These are phyloP conservation scores for Candida peoriensis DNA, from an alignment of 805 yeast genomes.

Conservation along the genomic window DNA sequence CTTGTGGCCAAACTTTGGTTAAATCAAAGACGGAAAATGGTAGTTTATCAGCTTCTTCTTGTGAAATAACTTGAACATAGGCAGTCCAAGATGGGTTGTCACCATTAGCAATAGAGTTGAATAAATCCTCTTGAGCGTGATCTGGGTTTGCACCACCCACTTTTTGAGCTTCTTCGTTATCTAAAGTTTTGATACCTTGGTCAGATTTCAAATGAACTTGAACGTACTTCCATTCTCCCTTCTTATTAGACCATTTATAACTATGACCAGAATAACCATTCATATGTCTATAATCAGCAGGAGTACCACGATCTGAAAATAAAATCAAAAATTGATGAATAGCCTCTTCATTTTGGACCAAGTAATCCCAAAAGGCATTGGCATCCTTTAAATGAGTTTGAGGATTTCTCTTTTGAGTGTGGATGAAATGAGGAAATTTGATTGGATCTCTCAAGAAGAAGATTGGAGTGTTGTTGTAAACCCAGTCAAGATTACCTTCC, in stretches of 20 bases:
- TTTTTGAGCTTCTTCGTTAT: conserved; percentile 57
- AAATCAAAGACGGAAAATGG: conserved; percentile 84
- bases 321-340: conserved; percentile 68
- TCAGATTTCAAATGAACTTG: conserved; percentile 71
- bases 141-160: conserved; percentile 79
- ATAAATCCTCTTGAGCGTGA: conserved; percentile 73
- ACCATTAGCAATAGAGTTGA: conserved; percentile 71
- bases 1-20: conserved; percentile 91
- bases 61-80: conserved; percentile 83
- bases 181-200: conserved; percentile 49
- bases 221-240: conserved; percentile 74
- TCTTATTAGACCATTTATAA: conserved; percentile 70
- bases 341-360: conserved; percentile 65
- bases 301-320: conserved; percentile 82
- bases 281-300: conserved; percentile 70
- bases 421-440: conserved; percentile 84
- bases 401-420: conserved; percentile 85
- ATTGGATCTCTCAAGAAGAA: conserved; percentile 82
- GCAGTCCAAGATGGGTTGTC: conserved; percentile 81
- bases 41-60: conserved; percentile 66
- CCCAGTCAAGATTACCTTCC: conserved; percentile 82
- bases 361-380: conserved; percentile 77
- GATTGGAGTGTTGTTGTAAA: conserved; percentile 81
- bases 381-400: conserved; percentile 73
- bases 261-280: conserved; percentile 84